Percentiles rank a stretch among this genome's conserved stretches.
Evolutionary conservation across 768 basidiomycete genomes (phyloP).

Genomic region (Lentinula boryana): DNA sequence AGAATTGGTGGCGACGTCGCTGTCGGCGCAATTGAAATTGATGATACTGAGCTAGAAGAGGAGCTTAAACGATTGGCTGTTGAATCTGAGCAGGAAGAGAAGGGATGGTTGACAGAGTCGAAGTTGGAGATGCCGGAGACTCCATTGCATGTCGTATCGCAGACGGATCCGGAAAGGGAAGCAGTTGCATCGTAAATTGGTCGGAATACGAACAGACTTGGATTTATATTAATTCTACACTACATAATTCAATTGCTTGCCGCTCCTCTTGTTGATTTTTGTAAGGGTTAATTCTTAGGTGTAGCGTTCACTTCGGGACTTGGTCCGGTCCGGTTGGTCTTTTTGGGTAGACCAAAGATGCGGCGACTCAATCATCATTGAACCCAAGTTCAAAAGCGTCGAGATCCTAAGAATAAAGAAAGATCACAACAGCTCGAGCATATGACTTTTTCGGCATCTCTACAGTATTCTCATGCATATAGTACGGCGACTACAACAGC

Average conservation of each 20-base stretch:
- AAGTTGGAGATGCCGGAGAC: not conserved
- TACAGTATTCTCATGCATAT: not conserved
- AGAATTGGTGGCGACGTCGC: constrained; percentile 39
- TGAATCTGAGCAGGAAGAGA: not conserved
- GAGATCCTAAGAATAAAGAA: not conserved
- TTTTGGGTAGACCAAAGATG: too few species aligned
- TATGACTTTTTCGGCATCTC: not conserved
- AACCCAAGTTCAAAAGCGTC: too few species aligned
- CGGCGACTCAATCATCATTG: too few species aligned
- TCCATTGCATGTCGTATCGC: not conserved
- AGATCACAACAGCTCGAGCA: not conserved
- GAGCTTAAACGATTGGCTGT: not conserved
- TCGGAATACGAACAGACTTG: not conserved
- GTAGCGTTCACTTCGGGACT: too few species aligned
- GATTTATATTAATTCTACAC: not conserved
- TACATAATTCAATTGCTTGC: not conserved
- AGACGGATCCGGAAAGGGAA: not conserved
- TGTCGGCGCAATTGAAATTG: not conserved
- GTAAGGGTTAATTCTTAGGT: too few species aligned
- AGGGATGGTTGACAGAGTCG: not conserved
- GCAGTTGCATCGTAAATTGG: not conserved
- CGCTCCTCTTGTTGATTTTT: too few species aligned
- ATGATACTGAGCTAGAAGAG: not conserved
- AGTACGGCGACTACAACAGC: not conserved
- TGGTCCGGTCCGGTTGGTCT: too few species aligned